Evolutionary conservation across 2,329 filamentous ascomycete species (phyloP).

Genomic region (Monosporascus cannonballus): DNA sequence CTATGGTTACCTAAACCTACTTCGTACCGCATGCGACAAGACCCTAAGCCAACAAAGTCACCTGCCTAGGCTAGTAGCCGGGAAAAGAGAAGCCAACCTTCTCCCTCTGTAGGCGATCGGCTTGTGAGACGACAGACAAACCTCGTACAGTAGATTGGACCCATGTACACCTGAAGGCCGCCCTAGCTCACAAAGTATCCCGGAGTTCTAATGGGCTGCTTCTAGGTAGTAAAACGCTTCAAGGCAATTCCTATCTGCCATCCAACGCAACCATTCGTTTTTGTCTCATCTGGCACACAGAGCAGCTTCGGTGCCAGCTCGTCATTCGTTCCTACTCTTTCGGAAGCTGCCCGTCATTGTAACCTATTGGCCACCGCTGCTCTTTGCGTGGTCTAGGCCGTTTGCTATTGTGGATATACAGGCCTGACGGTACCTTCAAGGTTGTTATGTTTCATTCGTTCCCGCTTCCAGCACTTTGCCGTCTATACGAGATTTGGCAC

Average conservation of each 20-base stretch:
- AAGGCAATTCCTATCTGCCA: neutral
- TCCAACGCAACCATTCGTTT: constrained; percentile 16
- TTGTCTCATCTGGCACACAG: constrained; percentile 2
- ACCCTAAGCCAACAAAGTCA: constrained; percentile 11
- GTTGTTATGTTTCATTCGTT: constrained; percentile 26
- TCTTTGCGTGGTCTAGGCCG: constrained; percentile 1
- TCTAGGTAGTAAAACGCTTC: neutral
- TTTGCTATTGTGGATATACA: constrained; percentile 18
- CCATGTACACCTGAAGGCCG: neutral
- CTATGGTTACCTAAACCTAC: constrained; percentile 1
- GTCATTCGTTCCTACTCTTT: constrained; percentile 19
- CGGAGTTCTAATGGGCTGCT: too few relatives aligned
- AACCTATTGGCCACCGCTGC: constrained; percentile 19
- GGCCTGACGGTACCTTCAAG: constrained; percentile 21
- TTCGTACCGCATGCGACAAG: neutral
- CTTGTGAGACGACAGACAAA: neutral
- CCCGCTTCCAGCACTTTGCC: constrained; percentile 24
- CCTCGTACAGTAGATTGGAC: neutral
- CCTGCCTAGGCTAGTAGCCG: constrained; percentile 15
- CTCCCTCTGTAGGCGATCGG: neutral
- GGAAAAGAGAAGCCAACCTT: constrained; percentile 2
- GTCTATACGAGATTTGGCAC: constrained; percentile 25
- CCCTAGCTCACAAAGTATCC: neutral
- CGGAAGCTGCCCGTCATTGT: constrained; percentile 20
- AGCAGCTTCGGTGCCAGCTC: neutral